These are phyloP conservation scores for Lippia alba DNA, from an alignment of 305 asterid species.

Conservation along the genomic window DNA sequence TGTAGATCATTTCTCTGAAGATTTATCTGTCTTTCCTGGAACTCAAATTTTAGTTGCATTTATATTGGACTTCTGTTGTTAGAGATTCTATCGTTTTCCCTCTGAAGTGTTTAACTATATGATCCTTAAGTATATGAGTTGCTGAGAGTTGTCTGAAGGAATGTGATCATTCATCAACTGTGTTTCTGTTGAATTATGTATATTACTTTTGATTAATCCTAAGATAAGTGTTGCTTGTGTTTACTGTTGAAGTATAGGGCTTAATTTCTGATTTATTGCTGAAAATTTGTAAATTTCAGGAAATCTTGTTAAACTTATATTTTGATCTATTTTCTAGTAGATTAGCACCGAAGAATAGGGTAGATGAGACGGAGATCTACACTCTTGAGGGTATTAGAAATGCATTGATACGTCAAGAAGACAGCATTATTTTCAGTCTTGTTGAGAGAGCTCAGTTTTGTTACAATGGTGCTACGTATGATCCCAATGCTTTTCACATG, in stretches of 20 bases:
- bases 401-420: slow-evolving; percentile 81
- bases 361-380: slow-evolving; percentile 71
- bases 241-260: no score
- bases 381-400: slow-evolving; percentile 77
- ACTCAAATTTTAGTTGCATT: background rate
- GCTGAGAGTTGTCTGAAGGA: no score
- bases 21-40: background rate
- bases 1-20: background rate
- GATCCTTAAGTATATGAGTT: no score
- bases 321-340: slow-evolving; percentile 40
- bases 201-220: no score
- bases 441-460: slow-evolving; percentile 84
- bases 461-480: slow-evolving; percentile 65
- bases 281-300: no score
- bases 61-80: background rate
- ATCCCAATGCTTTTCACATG: slow-evolving; percentile 58
- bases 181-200: no score
- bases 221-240: no score
- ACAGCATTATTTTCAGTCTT: slow-evolving; percentile 78
- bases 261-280: no score
- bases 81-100: no score
- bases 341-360: slow-evolving; percentile 48
- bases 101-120: no score
- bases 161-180: no score
- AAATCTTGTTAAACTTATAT: background rate